Evolutionary conservation across 2,329 filamentous ascomycete genomes (phyloP).

Genomic region (Tolypocladium tundrense): DNA sequence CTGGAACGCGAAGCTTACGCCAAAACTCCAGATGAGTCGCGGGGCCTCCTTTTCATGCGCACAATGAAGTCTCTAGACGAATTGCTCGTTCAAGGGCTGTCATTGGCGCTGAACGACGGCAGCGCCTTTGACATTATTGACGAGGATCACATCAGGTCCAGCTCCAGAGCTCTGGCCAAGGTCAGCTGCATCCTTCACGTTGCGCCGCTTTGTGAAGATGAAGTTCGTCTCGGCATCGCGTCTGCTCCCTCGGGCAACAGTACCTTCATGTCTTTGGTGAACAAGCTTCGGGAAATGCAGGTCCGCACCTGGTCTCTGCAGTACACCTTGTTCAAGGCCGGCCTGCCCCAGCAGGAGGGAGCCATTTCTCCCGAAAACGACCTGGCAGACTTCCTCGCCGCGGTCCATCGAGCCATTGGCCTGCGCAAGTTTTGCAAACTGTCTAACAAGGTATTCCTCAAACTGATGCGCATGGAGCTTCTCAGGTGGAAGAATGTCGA

Average conservation of each 20-base stretch:
- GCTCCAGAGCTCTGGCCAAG: conserved; percentile 60
- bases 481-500: conserved; percentile 65
- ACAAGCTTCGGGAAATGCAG: conserved; percentile 76
- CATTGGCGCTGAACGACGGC: conserved; percentile 55
- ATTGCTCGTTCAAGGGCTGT: conserved; percentile 60
- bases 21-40: conserved; percentile 47
- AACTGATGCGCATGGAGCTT: conserved; percentile 79
- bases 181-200: conserved; percentile 68
- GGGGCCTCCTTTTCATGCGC: conserved; percentile 62
- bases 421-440: conserved; percentile 76
- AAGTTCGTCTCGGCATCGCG: conserved; percentile 66
- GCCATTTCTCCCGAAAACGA: conserved; percentile 62
- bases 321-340: conserved; percentile 70
- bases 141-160: conserved; percentile 63
- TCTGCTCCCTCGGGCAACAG: conserved; percentile 48
- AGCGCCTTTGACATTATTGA: conserved; percentile 77
- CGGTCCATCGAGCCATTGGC: conserved; percentile 76
- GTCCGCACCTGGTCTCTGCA: conserved; percentile 80
- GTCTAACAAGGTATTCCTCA: conserved; percentile 79
- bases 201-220: conserved; percentile 74
- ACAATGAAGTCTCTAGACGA: conserved; percentile 74
- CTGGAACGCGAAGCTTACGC: conserved; percentile 53
- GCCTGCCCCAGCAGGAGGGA: conserved; percentile 54
- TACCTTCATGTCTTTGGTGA: conserved; percentile 42
- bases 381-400: conserved; percentile 67